Evolutionary conservation across 176 grass and related monocot genomes (phyloP), one percentile per base, ranked within the genome.

Genomic region (Oryza rufipogon): DNA sequence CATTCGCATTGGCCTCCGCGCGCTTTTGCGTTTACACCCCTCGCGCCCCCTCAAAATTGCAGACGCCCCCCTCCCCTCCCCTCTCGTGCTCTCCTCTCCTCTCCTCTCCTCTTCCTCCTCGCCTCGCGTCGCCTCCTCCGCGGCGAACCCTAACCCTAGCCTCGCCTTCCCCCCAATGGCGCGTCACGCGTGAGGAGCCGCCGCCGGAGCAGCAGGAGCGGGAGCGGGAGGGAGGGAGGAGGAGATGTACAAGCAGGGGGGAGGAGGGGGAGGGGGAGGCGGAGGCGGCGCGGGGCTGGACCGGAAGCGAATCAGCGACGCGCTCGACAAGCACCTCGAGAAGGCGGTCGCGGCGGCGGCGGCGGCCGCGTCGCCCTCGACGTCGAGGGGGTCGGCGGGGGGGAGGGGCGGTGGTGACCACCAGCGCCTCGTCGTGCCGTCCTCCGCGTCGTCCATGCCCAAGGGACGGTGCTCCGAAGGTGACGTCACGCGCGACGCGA

Each of bases 241-340:
- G 25, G 75, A 68, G 60, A 93, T 93, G 91, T 90, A 93, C 75
- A 93, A 88, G 86, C 89, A 74, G 76, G 89, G 80, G 61, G 36
- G 36, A 38, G 36, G 36, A 38, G 36, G 80, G 61, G 36, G 36
- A 38, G 36, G 36, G 5, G 36, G 83, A 20, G 88, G 73, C 46
- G 84, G 51, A 9, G 77, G 76, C 30, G 82, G 83, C 79, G 67
- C 79, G 60, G 86, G 89, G 82, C 69, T 85, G 82, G 91, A 93
- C 58, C 82, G 86, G 64, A 93, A 93, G 64, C 85, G 91, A 63
- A 88, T 93, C 79, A 90, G 86, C 70, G 91, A 93, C 42, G 88
- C 58, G 74, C 88, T 93, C 64, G 91, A 93, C 86, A 90, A 83
- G 79, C 91, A 93, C 75, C 88, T 90, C 41, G 91, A 93, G 78